Percentiles rank a stretch among this genome's conserved stretches.
These are phyloP conservation scores for Syzygium jambos DNA, from an alignment of 345 rosid genomes.

Conservation along the genomic window DNA sequence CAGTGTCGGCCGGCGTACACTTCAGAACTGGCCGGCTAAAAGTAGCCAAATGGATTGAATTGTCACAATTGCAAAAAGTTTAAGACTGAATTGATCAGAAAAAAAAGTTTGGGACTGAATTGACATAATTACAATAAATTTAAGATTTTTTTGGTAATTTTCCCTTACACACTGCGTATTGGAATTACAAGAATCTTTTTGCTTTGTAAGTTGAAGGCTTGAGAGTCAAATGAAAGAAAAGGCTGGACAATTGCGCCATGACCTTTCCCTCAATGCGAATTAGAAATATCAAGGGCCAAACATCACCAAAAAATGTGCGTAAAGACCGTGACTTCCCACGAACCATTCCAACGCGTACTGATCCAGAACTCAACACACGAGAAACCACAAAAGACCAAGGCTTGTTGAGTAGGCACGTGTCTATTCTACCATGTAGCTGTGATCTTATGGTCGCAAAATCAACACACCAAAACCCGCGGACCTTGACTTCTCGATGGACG, in stretches of 20 bases:
- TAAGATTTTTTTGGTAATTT: too few relatives aligned
- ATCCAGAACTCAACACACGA: background rate
- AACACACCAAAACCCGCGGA: background rate
- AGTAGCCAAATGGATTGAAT: too few relatives aligned
- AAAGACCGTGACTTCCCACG: background rate
- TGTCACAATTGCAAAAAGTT: too few relatives aligned
- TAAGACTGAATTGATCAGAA: too few relatives aligned
- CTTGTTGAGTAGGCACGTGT: background rate
- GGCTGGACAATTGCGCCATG: background rate
- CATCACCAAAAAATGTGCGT: background rate
- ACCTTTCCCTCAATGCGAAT: background rate
- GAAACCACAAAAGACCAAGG: background rate
- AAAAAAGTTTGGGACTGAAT: too few relatives aligned
- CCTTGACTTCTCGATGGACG: too few relatives aligned
- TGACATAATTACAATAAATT: too few relatives aligned
- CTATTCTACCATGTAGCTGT: background rate
- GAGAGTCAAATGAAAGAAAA: background rate
- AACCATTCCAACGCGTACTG: background rate
- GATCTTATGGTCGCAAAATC: background rate
- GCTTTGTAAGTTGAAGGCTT: background rate
- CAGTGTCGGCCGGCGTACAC: too few relatives aligned
- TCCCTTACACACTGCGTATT: background rate
- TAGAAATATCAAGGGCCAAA: background rate
- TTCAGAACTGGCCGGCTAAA: too few relatives aligned
- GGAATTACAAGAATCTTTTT: background rate